Evolutionary conservation across 768 basidiomycete species (phyloP), one percentile per base, ranked within the genome.

Genomic region (Cubamyces lactineus): DNA sequence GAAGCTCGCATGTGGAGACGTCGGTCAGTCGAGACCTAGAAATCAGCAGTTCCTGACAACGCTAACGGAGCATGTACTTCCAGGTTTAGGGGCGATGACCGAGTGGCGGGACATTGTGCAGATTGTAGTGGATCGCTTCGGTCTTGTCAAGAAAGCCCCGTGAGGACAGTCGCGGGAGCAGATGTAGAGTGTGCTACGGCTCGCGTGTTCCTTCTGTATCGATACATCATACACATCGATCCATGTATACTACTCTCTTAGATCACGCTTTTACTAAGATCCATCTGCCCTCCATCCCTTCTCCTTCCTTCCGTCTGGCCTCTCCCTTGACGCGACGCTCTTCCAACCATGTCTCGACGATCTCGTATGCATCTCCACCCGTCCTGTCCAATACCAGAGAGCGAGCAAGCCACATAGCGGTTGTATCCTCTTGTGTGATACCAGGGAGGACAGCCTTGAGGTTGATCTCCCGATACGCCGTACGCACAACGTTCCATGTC

Each of bases 31-130:
- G 5, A 19, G 66, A 45, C 87, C 74, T 5, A 42, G 38, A 38
- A 34, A 46, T 43, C 38, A 26, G 39, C 45, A 34, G 3, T 5
- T 42, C 43, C n/a, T 48, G 63, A 38, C 41, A 50, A 39, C 55
- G 7, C 23, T 40, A 6, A 17, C 28, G 38, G 15, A 12, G 46
- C 42, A 19, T 41, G 16, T 38, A 21, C 53, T 5, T 21, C 38
- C 59, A 95, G 94, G 95, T 6, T 65, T 92, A 0, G 96, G 96
- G 13, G 96, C 96, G 2, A 98, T 98, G 96, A 89, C 90, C 1
- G 96, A 98, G 68, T 98, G 96, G 96, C 81, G 78, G 48, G 94
- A 98, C 51, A 91, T 98, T 38, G 90, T 93, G 21, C 73, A 82
- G 53, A 80, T 89, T 38, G 90, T 91, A 7, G 87, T 87, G 5